Conservation (phyloP, 164 flowering plant genomes). For the Liriodendron chinense region DNA sequence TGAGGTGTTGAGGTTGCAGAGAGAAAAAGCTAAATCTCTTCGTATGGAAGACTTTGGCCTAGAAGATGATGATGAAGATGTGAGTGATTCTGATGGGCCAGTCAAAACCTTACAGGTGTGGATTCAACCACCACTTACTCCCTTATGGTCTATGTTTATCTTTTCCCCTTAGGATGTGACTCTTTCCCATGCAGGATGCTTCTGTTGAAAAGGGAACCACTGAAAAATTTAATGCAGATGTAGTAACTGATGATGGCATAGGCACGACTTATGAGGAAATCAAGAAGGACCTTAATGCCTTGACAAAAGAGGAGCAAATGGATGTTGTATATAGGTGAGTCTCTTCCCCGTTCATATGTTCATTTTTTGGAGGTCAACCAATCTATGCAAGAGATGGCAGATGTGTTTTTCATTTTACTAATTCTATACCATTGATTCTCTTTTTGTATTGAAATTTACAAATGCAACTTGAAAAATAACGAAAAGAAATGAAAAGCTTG, state of each 20-base stretch:
- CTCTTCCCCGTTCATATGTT: not conserved
- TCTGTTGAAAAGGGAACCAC: constrained; percentile 33
- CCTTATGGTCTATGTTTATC: not conserved
- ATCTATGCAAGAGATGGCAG: not conserved
- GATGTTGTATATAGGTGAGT: constrained; percentile 67
- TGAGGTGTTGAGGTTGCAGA: constrained; percentile 56
- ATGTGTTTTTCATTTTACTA: not conserved
- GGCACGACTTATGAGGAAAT: constrained; percentile 46
- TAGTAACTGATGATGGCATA: constrained; percentile 34
- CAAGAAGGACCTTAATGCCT: constrained; percentile 59
- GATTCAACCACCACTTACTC: not conserved
- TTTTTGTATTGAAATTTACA: not conserved
- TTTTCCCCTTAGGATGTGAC: not conserved
- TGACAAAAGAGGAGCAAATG: constrained; percentile 87
- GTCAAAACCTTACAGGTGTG: constrained; percentile 56
- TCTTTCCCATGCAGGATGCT: constrained; percentile 39
- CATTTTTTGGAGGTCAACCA: not conserved
- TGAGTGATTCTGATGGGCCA: constrained; percentile 38
- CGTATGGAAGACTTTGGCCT: constrained; percentile 65
- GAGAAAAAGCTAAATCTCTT: constrained; percentile 42
- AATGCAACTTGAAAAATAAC: too few relatives aligned
- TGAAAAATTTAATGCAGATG: constrained; percentile 25
- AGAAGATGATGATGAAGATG: constrained; percentile 57
- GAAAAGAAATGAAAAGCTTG: too few relatives aligned
- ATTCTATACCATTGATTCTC: not conserved